These are phyloP conservation scores for Penicillium cataractarum DNA, from an alignment of 495 filamentous ascomycete genomes.

Conservation along the genomic window DNA sequence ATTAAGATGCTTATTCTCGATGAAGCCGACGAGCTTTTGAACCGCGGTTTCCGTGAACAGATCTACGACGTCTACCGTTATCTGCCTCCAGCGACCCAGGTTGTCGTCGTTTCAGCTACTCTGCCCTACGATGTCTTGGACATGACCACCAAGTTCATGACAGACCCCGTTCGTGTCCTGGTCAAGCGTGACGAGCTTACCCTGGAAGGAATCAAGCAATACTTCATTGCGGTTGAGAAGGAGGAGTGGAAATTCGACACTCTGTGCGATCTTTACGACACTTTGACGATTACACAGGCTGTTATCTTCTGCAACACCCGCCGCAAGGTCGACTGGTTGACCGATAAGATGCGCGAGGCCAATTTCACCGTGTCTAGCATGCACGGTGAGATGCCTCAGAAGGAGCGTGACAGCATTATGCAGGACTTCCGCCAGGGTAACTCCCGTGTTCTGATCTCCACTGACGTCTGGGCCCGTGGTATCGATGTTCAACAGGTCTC, in stretches of 20 bases:
- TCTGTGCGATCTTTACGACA: slow-evolving; percentile 99
- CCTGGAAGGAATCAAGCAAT: slow-evolving; percentile 97
- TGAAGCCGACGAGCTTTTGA: slow-evolving; percentile 90
- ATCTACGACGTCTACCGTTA: slow-evolving; percentile 99
- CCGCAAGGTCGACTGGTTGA: slow-evolving; percentile 99
- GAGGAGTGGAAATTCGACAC: slow-evolving; percentile 99
- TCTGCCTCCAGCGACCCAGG: slow-evolving; percentile 93
- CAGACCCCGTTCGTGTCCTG: slow-evolving; percentile 96
- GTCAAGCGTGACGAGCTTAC: slow-evolving; percentile 99
- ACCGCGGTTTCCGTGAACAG: slow-evolving; percentile 96
- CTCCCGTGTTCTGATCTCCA: slow-evolving; percentile 96
- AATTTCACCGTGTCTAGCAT: slow-evolving; percentile 99
- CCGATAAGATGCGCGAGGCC: slow-evolving; percentile 96
- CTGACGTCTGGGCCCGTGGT: slow-evolving; percentile 95
- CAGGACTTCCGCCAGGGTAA: slow-evolving; percentile 97
- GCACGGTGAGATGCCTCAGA: slow-evolving; percentile 99
- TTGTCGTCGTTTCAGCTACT: slow-evolving; percentile 96
- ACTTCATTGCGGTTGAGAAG: slow-evolving; percentile 99
- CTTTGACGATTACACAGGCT: slow-evolving; percentile 96
- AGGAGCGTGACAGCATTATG: slow-evolving; percentile 98
- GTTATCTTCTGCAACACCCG: slow-evolving; percentile 99
- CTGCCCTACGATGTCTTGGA: slow-evolving; percentile 97
- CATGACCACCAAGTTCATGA: slow-evolving; percentile 99
- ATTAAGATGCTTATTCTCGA: slow-evolving; percentile 99
- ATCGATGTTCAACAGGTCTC: slow-evolving; percentile 99